Percentiles rank a stretch among this genome's conserved stretches.
Evolutionary conservation across 2,329 filamentous ascomycete species (phyloP).

Genomic region (Whalleya microplaca): DNA sequence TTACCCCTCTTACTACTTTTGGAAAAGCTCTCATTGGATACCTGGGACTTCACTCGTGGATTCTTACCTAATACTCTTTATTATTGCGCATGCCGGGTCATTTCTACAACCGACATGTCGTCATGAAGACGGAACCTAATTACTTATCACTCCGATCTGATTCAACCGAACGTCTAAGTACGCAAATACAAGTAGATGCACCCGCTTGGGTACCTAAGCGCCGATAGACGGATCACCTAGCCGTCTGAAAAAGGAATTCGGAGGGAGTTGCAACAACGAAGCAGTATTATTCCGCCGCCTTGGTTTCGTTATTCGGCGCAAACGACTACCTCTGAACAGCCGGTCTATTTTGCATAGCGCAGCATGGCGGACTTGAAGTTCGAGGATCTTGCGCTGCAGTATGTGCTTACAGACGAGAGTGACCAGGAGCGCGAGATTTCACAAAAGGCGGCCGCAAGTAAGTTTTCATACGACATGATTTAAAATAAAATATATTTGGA

Average conservation of each 20-base stretch:
- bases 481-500: not conserved
- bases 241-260: too few relatives aligned
- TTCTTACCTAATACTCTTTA: too few relatives aligned
- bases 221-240: too few relatives aligned
- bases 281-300: too few relatives aligned
- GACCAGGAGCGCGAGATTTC: constrained; percentile 45
- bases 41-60: too few relatives aligned
- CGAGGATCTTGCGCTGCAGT: constrained; percentile 56
- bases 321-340: not conserved
- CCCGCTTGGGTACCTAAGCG: too few relatives aligned
- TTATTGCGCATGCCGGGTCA: too few relatives aligned
- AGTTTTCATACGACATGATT: constrained; percentile 36
- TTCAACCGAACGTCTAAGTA: too few relatives aligned
- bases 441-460: constrained; percentile 46
- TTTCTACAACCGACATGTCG: not conserved
- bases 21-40: constrained; percentile 27
- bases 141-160: too few relatives aligned
- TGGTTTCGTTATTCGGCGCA: not conserved
- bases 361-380: constrained; percentile 51
- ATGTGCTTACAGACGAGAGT: constrained; percentile 56
- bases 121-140: not conserved
- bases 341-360: not conserved
- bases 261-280: too few relatives aligned
- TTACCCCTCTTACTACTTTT: constrained; percentile 39
- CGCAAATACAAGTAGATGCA: too few relatives aligned